Evolutionary conservation across 2,329 filamentous ascomycete genomes (phyloP), one percentile per base, ranked within the genome.

Genomic region (Alternaria atra): DNA sequence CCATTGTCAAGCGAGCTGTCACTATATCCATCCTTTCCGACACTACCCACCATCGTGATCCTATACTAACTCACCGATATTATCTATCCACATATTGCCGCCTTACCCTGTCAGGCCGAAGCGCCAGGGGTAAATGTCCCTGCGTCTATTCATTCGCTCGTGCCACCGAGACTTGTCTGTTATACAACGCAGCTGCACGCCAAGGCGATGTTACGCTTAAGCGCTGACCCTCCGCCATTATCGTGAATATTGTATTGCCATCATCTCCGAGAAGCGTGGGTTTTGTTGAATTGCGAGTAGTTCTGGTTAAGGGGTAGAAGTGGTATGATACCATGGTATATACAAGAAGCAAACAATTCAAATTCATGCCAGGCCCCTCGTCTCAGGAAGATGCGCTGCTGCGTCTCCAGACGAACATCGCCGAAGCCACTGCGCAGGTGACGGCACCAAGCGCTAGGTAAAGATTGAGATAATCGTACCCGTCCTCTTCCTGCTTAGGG

Each of bases 401-500:
- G 66, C 80, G 81, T 73, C 84, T 85, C 87, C 87, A 90, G 40
- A 89, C 86, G 72, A 87, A 85, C 8, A 85, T 82, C 8, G 85
- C 84, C 9, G 86, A 87, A 6, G 84, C 86, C 12, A 83, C 84
- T 12, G 85, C 87, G 67, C 85, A 87, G 40, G 87, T 82, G 7
- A 86, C 83, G 6, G 92, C 94, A 1, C 91, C 92, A 4, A 96
- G 81, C 2, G 92, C 93, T 72, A 98, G 87, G 72, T 97, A 97
- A 73, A 97, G 83, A 64, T 91, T 90, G 64, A 93, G 93, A 70
- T 92, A 87, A 78, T 97, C 94, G 5, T 90, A 89, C 5, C 58
- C 63, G 55, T 95, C 93, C 71, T 97, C 94, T 65, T 97, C 93
- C 55, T 87, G 91, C 79, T 94, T 95, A 0, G 95, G 94, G 72